Conservation (phyloP, 1,139 yeast species). For the Scheffersomyces insectosa region DNA sequence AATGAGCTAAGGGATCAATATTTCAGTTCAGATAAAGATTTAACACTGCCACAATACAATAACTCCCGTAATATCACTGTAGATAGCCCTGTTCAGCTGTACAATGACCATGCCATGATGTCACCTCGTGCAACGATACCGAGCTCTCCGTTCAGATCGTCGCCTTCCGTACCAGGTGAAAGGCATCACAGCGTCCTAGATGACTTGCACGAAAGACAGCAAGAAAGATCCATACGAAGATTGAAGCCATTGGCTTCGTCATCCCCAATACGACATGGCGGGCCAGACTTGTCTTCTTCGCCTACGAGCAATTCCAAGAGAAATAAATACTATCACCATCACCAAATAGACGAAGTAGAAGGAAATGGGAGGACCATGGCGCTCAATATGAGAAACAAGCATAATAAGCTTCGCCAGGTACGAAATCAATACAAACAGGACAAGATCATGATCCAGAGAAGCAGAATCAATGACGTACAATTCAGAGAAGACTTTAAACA, state of each 20-base stretch:
- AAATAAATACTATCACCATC: background rate
- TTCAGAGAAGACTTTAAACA: slow-evolving; percentile 16
- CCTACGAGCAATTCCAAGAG: background rate
- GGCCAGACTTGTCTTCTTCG: background rate
- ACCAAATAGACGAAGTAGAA: background rate
- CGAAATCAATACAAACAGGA: slow-evolving; percentile 32
- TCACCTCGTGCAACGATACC: too few species aligned
- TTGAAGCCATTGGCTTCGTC: slow-evolving; percentile 5
- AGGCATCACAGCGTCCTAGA: slow-evolving; percentile 6
- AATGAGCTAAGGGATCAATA: too few species aligned
- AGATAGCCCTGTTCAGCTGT: too few species aligned
- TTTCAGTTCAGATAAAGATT: too few species aligned
- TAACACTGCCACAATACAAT: too few species aligned
- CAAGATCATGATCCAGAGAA: slow-evolving; percentile 23
- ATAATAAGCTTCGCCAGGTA: slow-evolving; percentile 25
- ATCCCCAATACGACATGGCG: background rate
- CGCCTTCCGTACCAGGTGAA: too few species aligned
- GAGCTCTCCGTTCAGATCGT: too few species aligned
- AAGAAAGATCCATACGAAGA: slow-evolving; percentile 7
- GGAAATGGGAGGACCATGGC: slow-evolving; percentile 3
- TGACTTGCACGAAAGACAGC: slow-evolving; percentile 9
- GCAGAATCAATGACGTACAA: slow-evolving; percentile 25
- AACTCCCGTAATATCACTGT: too few species aligned
- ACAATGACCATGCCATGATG: too few species aligned
- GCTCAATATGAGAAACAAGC: slow-evolving; percentile 28